These are phyloP conservation scores for Wilhelminamyces savonicus DNA, from an alignment of 805 yeast species.

Conservation along the genomic window DNA sequence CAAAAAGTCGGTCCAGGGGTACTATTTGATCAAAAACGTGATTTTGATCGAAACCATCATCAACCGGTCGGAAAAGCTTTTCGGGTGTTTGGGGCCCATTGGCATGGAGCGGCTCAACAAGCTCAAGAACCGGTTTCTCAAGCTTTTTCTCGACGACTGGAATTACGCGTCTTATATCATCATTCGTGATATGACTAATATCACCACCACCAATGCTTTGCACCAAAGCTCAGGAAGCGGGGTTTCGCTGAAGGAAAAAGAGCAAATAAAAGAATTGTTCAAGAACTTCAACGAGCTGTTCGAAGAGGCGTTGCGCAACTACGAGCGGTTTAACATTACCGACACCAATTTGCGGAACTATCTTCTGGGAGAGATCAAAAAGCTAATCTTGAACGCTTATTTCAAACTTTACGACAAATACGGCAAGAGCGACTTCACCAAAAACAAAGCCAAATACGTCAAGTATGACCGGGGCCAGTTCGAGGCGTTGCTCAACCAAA, in stretches of 20 bases:
- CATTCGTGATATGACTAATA: constrained; percentile 70
- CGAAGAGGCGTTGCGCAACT: constrained; percentile 66
- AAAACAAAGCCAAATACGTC: constrained; percentile 64
- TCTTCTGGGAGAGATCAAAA: constrained; percentile 65
- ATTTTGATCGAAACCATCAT: constrained; percentile 70
- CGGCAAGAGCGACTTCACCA: constrained; percentile 61
- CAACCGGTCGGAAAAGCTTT: constrained; percentile 48
- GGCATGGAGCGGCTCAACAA: constrained; percentile 63
- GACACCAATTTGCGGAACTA: constrained; percentile 60
- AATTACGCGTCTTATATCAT: constrained; percentile 67
- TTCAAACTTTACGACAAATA: constrained; percentile 79
- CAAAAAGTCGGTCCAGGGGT: constrained; percentile 54
- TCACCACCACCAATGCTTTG: constrained; percentile 45
- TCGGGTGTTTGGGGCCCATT: constrained; percentile 45
- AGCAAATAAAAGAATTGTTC: constrained; percentile 78
- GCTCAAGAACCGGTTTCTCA: constrained; percentile 67
- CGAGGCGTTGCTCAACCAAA: constrained; percentile 22
- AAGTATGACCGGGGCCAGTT: constrained; percentile 51
- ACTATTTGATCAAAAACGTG: constrained; percentile 62
- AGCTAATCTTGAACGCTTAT: constrained; percentile 75
- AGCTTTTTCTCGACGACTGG: constrained; percentile 74
- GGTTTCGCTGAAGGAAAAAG: constrained; percentile 60
- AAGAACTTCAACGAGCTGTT: constrained; percentile 75
- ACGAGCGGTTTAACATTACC: constrained; percentile 57
- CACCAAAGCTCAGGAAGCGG: constrained; percentile 23